phyloP scores from a whole-genome alignment of 1,284 basidiomycete species.

The Coniophora puteana region DNA sequence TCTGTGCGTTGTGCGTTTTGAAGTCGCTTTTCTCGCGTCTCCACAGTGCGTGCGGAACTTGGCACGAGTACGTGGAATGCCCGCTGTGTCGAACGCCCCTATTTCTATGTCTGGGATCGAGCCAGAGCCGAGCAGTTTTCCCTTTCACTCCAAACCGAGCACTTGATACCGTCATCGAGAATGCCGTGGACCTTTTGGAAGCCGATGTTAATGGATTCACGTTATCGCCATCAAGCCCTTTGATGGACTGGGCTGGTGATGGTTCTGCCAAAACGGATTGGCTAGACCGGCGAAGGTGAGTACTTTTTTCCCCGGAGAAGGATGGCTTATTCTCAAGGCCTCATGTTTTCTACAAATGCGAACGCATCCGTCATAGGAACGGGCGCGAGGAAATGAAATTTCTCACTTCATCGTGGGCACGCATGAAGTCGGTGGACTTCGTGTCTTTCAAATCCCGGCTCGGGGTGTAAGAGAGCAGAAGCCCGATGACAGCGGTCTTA shows the following conservation, averaged over 20 bases:
- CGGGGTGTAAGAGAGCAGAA: conserved; percentile 45
- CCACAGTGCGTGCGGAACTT: conserved; percentile 54
- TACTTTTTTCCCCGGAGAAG: background rate
- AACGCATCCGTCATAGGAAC: no score
- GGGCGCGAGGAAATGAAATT: conserved; percentile 49
- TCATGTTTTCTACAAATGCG: conserved; percentile 5
- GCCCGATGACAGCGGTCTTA: no score
- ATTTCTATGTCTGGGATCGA: no score
- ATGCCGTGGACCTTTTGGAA: conserved; percentile 42
- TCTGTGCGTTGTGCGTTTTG: conserved; percentile 59
- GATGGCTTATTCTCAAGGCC: conserved; percentile 9
- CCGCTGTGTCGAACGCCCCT: conserved; percentile 58
- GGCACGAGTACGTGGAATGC: conserved; percentile 64
- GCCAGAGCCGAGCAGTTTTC: no score
- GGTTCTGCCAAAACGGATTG: conserved; percentile 46
- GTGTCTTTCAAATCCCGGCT: conserved; percentile 46
- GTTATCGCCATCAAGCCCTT: conserved; percentile 7
- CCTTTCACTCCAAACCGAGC: conserved; percentile 61
- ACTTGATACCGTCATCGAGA: conserved; percentile 45
- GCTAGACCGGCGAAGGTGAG: conserved; percentile 48
- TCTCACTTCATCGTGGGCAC: conserved; percentile 42
- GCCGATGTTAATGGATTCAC: conserved; percentile 9
- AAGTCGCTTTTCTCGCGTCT: conserved; percentile 65
- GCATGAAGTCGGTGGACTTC: conserved; percentile 44
- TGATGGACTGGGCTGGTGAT: conserved; percentile 44